Evolutionary conservation across 2,329 filamentous ascomycete genomes (phyloP).

Genomic region (Ascosphaera acerosa): DNA sequence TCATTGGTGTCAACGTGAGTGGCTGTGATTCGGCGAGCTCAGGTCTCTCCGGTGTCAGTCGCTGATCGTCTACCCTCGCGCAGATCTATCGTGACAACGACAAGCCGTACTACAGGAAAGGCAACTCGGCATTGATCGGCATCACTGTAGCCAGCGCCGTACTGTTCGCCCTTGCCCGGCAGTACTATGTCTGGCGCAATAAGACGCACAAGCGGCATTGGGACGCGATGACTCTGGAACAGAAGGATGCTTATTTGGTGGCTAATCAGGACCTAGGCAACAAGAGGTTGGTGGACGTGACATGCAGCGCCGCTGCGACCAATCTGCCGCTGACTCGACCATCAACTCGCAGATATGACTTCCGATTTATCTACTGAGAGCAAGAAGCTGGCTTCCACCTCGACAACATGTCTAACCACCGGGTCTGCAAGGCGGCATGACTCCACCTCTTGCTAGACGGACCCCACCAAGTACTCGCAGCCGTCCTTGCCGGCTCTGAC

Average conservation of each 20-base stretch:
- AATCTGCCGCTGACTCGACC: constrained; percentile 1
- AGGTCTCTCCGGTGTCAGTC: background rate
- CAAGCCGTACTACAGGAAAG: constrained; percentile 29
- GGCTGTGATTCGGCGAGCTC: too few species aligned
- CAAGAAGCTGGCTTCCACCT: constrained; percentile 10
- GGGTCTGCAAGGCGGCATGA: background rate
- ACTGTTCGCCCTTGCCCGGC: constrained; percentile 22
- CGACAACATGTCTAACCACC: constrained; percentile 1
- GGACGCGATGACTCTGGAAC: constrained; percentile 17
- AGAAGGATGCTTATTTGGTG: constrained; percentile 14
- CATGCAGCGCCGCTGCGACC: constrained; percentile 1
- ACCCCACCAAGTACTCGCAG: constrained; percentile 36
- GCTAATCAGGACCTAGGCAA: constrained; percentile 18
- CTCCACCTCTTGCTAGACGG: constrained; percentile 11
- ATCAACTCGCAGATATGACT: background rate
- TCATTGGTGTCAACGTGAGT: constrained; percentile 17
- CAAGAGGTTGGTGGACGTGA: constrained; percentile 14
- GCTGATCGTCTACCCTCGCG: background rate
- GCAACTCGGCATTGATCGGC: constrained; percentile 31
- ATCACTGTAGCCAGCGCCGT: constrained; percentile 25
- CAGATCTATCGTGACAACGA: constrained; percentile 32
- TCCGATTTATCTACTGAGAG: background rate
- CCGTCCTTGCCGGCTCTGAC: constrained; percentile 34
- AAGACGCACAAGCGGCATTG: constrained; percentile 13
- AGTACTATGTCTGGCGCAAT: constrained; percentile 18